Conservation (phyloP, 768 basidiomycete species). For the Suillus lakei region DNA sequence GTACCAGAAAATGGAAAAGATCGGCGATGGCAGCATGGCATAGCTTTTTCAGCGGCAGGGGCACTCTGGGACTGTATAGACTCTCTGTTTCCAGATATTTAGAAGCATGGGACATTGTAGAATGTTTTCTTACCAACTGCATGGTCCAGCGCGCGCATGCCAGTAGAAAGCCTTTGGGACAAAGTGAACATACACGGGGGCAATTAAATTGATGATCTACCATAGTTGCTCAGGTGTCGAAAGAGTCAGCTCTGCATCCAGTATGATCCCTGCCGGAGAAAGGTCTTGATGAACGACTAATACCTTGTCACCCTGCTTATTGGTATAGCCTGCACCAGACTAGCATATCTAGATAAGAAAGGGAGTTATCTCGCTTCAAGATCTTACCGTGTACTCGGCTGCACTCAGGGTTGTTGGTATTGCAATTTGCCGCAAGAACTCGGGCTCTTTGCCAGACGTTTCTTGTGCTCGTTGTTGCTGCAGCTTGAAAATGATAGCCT, state of each 20-base stretch:
- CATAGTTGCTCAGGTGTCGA: slow-evolving; percentile 77
- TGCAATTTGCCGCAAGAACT: slow-evolving; percentile 67
- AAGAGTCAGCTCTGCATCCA: slow-evolving; percentile 77
- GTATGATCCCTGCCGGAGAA: slow-evolving; percentile 73
- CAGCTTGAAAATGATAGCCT: slow-evolving; percentile 68
- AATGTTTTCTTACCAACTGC: slow-evolving; percentile 58
- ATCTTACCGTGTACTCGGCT: slow-evolving; percentile 69
- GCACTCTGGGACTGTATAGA: slow-evolving; percentile 60
- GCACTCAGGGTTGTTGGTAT: slow-evolving; percentile 85
- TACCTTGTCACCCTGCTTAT: slow-evolving; percentile 71
- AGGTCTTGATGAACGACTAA: slow-evolving; percentile 56
- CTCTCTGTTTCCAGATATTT: slow-evolving; percentile 41
- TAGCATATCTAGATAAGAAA: slow-evolving; percentile 25
- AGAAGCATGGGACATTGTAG: not conserved
- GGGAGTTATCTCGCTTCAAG: not conserved
- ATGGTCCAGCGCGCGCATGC: slow-evolving; percentile 80
- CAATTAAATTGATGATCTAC: slow-evolving; percentile 41
- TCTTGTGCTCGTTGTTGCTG: slow-evolving; percentile 46
- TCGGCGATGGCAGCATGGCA: slow-evolving; percentile 71
- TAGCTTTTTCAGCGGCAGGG: slow-evolving; percentile 64
- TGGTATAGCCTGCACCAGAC: slow-evolving; percentile 72
- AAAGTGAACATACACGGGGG: slow-evolving; percentile 10
- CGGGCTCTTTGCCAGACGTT: slow-evolving; percentile 41
- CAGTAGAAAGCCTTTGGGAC: slow-evolving; percentile 69
- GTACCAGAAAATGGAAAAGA: slow-evolving; percentile 74